Conservation (phyloP, 495 filamentous ascomycete genomes). For the Aspergillus conjunctus region DNA sequence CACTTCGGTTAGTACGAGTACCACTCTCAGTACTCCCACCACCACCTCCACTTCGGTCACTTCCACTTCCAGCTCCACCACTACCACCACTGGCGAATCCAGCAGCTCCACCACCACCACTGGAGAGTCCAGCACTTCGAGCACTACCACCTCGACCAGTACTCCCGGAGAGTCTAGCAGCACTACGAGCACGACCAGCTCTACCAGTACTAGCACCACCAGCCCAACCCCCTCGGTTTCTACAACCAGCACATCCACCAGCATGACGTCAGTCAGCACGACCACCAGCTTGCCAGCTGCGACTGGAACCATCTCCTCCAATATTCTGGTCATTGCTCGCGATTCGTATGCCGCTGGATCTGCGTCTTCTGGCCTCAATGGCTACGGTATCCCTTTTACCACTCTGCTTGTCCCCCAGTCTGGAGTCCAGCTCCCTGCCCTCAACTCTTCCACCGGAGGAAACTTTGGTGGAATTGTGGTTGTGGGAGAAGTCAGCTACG, state of each 20-base stretch:
- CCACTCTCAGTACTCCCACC: slow-evolving; percentile 15
- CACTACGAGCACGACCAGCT: slow-evolving; percentile 10
- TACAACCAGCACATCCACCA: slow-evolving; percentile 20
- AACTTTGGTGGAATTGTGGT: slow-evolving; percentile 62
- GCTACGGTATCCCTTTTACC: slow-evolving; percentile 62
- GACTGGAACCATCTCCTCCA: slow-evolving; percentile 39
- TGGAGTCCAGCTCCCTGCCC: slow-evolving; percentile 52
- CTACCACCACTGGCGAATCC: slow-evolving; percentile 18
- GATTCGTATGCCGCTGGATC: slow-evolving; percentile 48
- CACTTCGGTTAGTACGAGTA: slow-evolving; percentile 4
- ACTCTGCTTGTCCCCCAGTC: slow-evolving; percentile 54
- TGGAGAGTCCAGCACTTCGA: slow-evolving; percentile 23
- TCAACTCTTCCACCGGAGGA: slow-evolving; percentile 51
- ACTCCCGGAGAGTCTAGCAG: slow-evolving; percentile 22
- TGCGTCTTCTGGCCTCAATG: slow-evolving; percentile 58
- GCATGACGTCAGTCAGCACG: slow-evolving; percentile 33
- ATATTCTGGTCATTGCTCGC: slow-evolving; percentile 60
- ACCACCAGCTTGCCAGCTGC: slow-evolving; percentile 26
- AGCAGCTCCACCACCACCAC: slow-evolving; percentile 14
- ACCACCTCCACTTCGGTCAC: slow-evolving; percentile 20
- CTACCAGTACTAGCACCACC: slow-evolving; percentile 18
- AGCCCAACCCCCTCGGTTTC: slow-evolving; percentile 22
- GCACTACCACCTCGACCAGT: slow-evolving; percentile 24
- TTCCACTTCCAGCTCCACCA: slow-evolving; percentile 15
- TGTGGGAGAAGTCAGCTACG: slow-evolving; percentile 58